Conservation (phyloP, 1,139 yeast species). For the Debaryomyces nepalensis region DNA sequence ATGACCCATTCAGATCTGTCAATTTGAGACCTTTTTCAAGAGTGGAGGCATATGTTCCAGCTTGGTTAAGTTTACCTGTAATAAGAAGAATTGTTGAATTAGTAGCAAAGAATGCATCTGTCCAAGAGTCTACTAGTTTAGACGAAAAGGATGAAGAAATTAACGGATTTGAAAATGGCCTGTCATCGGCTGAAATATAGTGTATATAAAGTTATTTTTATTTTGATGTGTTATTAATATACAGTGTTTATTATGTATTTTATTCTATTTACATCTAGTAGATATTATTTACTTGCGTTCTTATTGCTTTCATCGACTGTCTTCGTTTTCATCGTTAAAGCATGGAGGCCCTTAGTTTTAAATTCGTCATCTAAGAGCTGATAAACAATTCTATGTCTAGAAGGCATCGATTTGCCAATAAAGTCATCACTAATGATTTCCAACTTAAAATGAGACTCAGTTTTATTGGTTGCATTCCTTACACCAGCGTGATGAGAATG, state of each 20-base stretch:
- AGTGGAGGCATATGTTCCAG: conserved; percentile 96
- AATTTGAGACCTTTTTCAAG: conserved; percentile 84
- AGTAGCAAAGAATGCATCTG: conserved; percentile 79
- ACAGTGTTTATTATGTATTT: conserved; percentile 11
- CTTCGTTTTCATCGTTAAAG: conserved; percentile 83
- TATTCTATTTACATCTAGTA: conserved; percentile 3
- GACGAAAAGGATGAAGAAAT: conserved; percentile 20
- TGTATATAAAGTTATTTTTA: conserved; percentile 4
- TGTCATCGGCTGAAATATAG: conserved; percentile 2
- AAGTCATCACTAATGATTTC: conserved; percentile 75
- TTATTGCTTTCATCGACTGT: conserved; percentile 65
- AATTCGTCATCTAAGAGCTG: conserved; percentile 72
- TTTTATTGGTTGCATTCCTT: conserved; percentile 70
- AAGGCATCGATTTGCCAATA: conserved; percentile 67
- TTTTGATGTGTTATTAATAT: conserved; percentile 10
- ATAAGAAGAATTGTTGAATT: conserved; percentile 88
- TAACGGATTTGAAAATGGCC: conserved; percentile 13
- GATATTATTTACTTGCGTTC: background rate
- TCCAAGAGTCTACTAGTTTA: conserved; percentile 35
- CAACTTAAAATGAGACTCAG: conserved; percentile 82
- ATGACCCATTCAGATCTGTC: conserved; percentile 85
- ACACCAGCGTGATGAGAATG: conserved; percentile 90
- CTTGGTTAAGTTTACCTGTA: conserved; percentile 87
- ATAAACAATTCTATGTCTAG: conserved; percentile 81
- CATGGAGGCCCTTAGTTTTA: conserved; percentile 77